Evolutionary conservation across 1,284 basidiomycete genomes (phyloP).

Genomic region (Ustilago nuda): DNA sequence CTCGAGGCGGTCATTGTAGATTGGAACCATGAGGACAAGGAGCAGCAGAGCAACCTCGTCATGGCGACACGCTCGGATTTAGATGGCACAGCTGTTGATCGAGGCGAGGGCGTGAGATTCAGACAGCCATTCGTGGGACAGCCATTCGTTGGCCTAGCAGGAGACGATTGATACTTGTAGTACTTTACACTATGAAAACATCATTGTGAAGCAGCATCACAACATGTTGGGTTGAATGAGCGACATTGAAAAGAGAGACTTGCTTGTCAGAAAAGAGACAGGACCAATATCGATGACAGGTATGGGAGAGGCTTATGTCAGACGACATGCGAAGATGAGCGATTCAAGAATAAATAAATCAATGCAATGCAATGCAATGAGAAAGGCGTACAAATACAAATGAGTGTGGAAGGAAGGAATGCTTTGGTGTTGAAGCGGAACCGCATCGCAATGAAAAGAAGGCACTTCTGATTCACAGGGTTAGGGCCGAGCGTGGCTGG

Average conservation of each 20-base stretch:
- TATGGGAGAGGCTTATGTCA: neutral
- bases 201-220: neutral
- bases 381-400: conserved; percentile 30
- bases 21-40: conserved; percentile 50
- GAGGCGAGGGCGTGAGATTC: neutral
- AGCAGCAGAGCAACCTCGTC: conserved; percentile 5
- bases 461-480: too few species aligned
- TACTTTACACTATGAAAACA: neutral
- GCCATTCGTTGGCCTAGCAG: conserved; percentile 3
- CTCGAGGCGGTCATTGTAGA: conserved; percentile 55
- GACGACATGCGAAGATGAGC: neutral
- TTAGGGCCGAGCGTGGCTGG: neutral
- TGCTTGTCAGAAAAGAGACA: neutral
- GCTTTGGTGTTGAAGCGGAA: neutral
- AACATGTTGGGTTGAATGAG: too few species aligned
- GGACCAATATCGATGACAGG: neutral
- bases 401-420: conserved; percentile 2
- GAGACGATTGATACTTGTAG: conserved; percentile 2
- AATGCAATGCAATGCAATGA: conserved; percentile 34
- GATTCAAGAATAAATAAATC: neutral
- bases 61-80: neutral
- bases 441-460: too few species aligned
- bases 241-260: neutral
- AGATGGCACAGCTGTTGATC: neutral
- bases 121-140: conserved; percentile 1